Conservation (phyloP, 2,329 filamentous ascomycete genomes). For the Plenodomus biglobosus region DNA sequence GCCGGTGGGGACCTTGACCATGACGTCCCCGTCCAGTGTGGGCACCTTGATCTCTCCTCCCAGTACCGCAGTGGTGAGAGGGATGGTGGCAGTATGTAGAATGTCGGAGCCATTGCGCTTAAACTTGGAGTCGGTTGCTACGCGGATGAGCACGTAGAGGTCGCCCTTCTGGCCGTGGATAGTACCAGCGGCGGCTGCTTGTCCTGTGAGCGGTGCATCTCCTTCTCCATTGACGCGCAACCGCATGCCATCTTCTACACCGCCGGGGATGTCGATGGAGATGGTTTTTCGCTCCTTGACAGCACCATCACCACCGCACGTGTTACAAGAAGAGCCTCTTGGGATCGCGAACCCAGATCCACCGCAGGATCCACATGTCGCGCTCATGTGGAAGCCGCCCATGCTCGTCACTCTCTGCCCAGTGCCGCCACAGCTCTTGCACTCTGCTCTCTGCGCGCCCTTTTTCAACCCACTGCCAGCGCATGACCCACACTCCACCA, state of each 20-base stretch:
- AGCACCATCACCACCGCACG: constrained; percentile 81
- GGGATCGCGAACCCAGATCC: constrained; percentile 78
- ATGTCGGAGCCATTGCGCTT: constrained; percentile 85
- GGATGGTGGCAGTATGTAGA: constrained; percentile 86
- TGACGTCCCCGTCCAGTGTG: constrained; percentile 86
- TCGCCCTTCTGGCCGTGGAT: constrained; percentile 73
- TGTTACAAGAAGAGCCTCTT: constrained; percentile 75
- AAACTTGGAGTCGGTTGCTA: constrained; percentile 89
- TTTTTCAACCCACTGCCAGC: constrained; percentile 80
- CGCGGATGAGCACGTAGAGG: constrained; percentile 85
- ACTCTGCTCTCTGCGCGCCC: constrained; percentile 71
- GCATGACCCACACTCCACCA: constrained; percentile 81
- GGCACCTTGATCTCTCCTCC: constrained; percentile 89
- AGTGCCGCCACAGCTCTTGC: constrained; percentile 80
- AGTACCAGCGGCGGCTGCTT: constrained; percentile 62
- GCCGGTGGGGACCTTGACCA: constrained; percentile 86
- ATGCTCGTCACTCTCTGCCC: constrained; percentile 86
- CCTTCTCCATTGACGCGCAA: constrained; percentile 82
- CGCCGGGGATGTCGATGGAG: constrained; percentile 87
- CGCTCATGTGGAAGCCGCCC: constrained; percentile 95
- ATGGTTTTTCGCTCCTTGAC: constrained; percentile 81
- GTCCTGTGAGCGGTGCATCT: constrained; percentile 78
- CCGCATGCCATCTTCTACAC: constrained; percentile 95
- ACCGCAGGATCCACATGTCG: constrained; percentile 79
- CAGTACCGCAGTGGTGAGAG: constrained; percentile 87